Evolutionary conservation across 1,284 basidiomycete genomes (phyloP).

Genomic region (Austroboletus niveus): DNA sequence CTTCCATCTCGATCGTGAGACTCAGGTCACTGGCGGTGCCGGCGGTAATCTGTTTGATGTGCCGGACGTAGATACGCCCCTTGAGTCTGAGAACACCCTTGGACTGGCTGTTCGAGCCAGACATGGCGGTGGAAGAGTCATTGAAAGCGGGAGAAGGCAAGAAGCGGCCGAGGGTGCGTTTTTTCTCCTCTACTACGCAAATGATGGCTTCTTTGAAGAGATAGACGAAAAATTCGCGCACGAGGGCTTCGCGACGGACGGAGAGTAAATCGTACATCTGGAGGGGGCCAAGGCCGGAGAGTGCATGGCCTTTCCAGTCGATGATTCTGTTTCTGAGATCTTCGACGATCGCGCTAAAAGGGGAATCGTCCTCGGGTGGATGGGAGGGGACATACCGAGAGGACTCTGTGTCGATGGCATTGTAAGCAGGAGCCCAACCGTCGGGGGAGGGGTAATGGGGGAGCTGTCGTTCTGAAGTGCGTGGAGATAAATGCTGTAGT

Average conservation of each 20-base stretch:
- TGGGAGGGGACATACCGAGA: constrained; percentile 25
- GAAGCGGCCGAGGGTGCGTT: constrained; percentile 71
- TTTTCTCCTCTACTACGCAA: constrained; percentile 93
- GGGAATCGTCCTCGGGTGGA: constrained; percentile 54
- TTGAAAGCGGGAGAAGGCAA: constrained; percentile 56
- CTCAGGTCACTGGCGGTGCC: constrained; percentile 79
- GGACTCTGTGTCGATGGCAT: constrained; percentile 22
- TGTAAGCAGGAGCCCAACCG: constrained; percentile 29
- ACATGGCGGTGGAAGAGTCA: constrained; percentile 45
- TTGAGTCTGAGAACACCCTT: constrained; percentile 87
- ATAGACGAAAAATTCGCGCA: constrained; percentile 92
- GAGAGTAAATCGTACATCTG: constrained; percentile 90
- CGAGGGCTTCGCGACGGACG: constrained; percentile 83
- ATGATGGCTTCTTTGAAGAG: constrained; percentile 96
- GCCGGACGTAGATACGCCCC: constrained; percentile 91
- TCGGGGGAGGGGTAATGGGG: constrained; percentile 36
- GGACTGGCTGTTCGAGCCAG: constrained; percentile 42
- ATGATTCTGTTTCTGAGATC: constrained; percentile 86
- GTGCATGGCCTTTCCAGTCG: constrained; percentile 92
- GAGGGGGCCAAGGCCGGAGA: constrained; percentile 82
- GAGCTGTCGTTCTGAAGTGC: constrained; percentile 21
- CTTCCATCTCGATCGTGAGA: constrained; percentile 93
- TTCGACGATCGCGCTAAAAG: constrained; percentile 78
- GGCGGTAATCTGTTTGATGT: constrained; percentile 85
- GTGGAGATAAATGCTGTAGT: constrained; percentile 31